Conservation (phyloP, 176 grass and related monocot species). For the Eleusine coracana region DNA sequence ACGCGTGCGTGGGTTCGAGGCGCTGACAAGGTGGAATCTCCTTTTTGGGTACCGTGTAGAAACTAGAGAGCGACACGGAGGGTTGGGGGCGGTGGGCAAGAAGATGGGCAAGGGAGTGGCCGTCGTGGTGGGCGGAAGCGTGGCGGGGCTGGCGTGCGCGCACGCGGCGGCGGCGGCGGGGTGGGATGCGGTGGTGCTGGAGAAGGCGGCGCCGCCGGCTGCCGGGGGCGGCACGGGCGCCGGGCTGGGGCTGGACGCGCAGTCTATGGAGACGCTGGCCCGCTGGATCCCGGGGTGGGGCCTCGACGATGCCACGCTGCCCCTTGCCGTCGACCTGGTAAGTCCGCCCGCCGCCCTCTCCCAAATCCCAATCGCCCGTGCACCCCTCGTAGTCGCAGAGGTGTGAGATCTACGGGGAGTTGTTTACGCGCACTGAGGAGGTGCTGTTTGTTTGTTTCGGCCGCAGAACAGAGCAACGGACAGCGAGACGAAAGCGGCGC, state of each 20-base stretch:
- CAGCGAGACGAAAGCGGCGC: slow-evolving; percentile 57
- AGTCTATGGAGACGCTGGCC: slow-evolving; percentile 62
- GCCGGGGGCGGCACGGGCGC: slow-evolving; percentile 62
- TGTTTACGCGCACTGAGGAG: no score
- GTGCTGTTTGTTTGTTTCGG: background rate
- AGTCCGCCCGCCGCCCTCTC: background rate
- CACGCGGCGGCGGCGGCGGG: slow-evolving; percentile 65
- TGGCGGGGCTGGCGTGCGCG: slow-evolving; percentile 75
- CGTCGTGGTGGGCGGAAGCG: slow-evolving; percentile 82
- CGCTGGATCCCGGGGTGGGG: slow-evolving; percentile 61
- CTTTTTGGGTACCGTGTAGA: slow-evolving; percentile 18
- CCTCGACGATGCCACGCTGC: slow-evolving; percentile 42
- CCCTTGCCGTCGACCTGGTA: slow-evolving; percentile 81
- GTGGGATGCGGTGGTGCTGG: slow-evolving; percentile 68
- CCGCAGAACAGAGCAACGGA: slow-evolving; percentile 72
- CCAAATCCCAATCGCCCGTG: background rate
- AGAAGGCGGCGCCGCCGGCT: slow-evolving; percentile 67
- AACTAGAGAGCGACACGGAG: slow-evolving; percentile 8
- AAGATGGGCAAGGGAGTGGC: slow-evolving; percentile 52
- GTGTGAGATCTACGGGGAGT: background rate
- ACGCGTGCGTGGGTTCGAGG: slow-evolving; percentile 3
- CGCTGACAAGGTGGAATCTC: slow-evolving; percentile 13
- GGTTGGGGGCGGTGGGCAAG: background rate
- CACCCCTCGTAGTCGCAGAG: background rate
- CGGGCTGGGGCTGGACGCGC: slow-evolving; percentile 72